These are phyloP conservation scores for Morella rubra DNA, from an alignment of 306 rosid genomes.

Conservation along the genomic window DNA sequence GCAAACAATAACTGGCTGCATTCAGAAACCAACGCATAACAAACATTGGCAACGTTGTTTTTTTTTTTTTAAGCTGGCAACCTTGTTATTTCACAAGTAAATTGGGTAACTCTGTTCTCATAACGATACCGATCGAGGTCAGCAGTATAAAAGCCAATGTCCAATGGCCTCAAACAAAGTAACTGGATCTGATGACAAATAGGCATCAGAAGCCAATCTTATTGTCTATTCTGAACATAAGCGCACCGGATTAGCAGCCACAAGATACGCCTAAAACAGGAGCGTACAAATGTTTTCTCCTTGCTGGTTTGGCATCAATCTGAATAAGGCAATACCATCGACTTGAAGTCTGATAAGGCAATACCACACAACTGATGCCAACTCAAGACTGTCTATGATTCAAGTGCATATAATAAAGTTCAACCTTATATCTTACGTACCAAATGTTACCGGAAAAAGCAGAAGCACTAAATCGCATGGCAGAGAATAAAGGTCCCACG, in stretches of 20 bases:
- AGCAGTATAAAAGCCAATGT: background rate
- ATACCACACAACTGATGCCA: background rate
- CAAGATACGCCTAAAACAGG: background rate
- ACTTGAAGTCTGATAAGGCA: background rate
- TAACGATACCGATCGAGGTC: background rate
- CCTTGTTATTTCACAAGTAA: background rate
- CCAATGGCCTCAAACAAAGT: too few species aligned
- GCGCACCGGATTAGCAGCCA: background rate
- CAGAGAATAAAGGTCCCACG: background rate
- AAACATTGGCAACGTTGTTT: too few species aligned
- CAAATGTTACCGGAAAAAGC: background rate
- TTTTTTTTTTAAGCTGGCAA: too few species aligned
- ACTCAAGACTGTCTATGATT: background rate
- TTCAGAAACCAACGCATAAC: slow-evolving; percentile 6
- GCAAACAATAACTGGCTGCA: slow-evolving; percentile 28
- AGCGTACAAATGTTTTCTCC: background rate
- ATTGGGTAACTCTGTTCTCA: background rate
- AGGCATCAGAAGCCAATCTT: background rate
- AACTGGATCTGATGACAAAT: background rate
- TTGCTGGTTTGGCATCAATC: background rate
- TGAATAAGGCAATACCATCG: background rate
- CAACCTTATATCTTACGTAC: background rate
- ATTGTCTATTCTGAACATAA: background rate
- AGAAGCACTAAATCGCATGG: background rate
- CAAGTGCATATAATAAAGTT: background rate